Base-by-base conservation (phyloP, 257 asterid genomes). In the Jaltomata sinuosa region DNA sequence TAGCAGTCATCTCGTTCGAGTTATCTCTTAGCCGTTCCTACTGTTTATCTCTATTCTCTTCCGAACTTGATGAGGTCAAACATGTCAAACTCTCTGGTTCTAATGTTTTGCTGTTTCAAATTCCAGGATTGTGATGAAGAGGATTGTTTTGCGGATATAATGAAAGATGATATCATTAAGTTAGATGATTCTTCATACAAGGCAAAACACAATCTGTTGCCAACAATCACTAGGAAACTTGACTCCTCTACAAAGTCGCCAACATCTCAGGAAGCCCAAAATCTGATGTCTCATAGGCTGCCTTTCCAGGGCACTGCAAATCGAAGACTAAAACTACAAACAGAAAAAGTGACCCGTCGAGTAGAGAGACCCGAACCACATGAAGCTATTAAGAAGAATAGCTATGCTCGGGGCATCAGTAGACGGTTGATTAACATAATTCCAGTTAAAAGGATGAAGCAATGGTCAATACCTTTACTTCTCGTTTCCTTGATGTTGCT, bases 131-230 rank as follows among this genome's bases (percentile, higher is more conserved):
- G 54, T 3, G 90, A 85, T 31, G 98, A 91, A 81, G 99, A 94
- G 22, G 98, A 96, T 81, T 96, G 91, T 1, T 94, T 90, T 72
- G 97, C 97, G 0, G 99, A 96, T 85, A 91, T 96, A 85, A 89
- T 96, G 97, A 89, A 93, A 82, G 97, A 96, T 67, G 96, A 96
- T 85, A 96, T 96, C 67, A 86, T 96, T 19, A 84, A 87, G 85
- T 91, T 94, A 31, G 99, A 93, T 29, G 94, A 94, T 49, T 83
- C 92, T 54, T 85, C 92, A 12, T 49, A 84, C 8, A 84, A 62
- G 11, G 85, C 81, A 62, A 61, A 25, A 18, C 55, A 32, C 57
- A 82, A 83, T 54, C 42, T 54, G 45, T 47, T 67, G 84, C 83
- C 53, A 55, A 79, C 49, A 31, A 69, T 80, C 72, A 52, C 61